Base-by-base conservation (phyloP, 768 basidiomycete genomes). In the Tephrocybe sp. region DNA sequence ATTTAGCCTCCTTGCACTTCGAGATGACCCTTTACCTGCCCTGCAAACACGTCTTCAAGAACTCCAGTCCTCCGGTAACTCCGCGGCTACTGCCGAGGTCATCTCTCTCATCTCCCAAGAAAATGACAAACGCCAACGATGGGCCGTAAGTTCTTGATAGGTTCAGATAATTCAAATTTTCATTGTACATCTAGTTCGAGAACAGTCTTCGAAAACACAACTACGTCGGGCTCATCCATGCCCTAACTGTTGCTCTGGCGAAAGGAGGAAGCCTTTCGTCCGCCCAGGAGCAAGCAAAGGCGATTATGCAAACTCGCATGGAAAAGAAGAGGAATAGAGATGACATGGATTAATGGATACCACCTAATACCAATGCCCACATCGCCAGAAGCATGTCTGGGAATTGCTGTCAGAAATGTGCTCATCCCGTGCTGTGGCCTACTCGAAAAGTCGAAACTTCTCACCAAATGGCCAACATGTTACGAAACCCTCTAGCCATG, bases 1-100 rank as follows among this genome's bases (percentile, higher is more conserved):
- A 64, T 98, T 98, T 74, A 94, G 88, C 66, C 80, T 98, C 28
- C 82, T 97, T 28, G 92, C 91, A 5, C 72, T 99, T 36, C 86
- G 87, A 47, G 84, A 88, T 35, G 89, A 92, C 63, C 88, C 91
- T 25, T 58, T 97, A 21, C 89, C 89, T 11, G 60, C 66, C 5
- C 76, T 98, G 19, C 78, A 83, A 63, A 62, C 73, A 19, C 82
- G 85, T 42, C 65, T 93, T 19, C 67, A 75, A 43, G 70, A 66
- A 53, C 68, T 69, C 44, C 83, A 78, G 62, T 64, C 60, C 52
- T 64, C 69, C 48, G 68, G 76, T 52, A 57, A 76, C 58, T 63
- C 65, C 16, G 57, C 69, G 9, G 71, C 73, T 52, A 80, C 77
- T 12, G 75, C 73, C 16, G 82, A 87, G 49, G 53, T 85, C 42